These are phyloP conservation scores for Scorias spongiosa DNA, from an alignment of 2,329 filamentous ascomycete genomes.

Conservation along the genomic window DNA sequence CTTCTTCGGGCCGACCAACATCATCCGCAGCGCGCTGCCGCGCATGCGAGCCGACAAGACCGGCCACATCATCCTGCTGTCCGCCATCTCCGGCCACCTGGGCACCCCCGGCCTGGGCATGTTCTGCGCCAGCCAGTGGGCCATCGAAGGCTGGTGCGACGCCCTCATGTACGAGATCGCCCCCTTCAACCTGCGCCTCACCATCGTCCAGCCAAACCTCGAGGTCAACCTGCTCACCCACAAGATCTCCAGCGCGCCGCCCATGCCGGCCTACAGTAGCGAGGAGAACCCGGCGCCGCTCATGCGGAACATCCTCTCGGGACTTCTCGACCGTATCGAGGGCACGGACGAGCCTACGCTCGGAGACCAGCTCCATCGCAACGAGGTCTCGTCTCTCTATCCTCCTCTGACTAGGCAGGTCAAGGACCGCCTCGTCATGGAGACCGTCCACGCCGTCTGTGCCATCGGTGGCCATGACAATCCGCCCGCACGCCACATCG, in stretches of 20 bases:
- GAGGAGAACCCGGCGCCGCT: slow-evolving; percentile 62
- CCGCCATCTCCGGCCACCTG: slow-evolving; percentile 80
- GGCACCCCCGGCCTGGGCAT: slow-evolving; percentile 82
- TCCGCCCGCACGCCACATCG: slow-evolving; percentile 83
- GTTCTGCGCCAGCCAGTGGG: slow-evolving; percentile 88
- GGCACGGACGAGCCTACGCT: slow-evolving; percentile 24
- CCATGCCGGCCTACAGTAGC: slow-evolving; percentile 53
- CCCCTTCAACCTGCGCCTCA: slow-evolving; percentile 92
- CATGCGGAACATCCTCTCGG: slow-evolving; percentile 67
- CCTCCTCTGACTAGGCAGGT: slow-evolving; percentile 54
- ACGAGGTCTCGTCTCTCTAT: slow-evolving; percentile 51
- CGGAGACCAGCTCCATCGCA: slow-evolving; percentile 31
- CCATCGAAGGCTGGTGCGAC: slow-evolving; percentile 89
- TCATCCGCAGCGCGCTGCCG: slow-evolving; percentile 78
- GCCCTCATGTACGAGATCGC: slow-evolving; percentile 85
- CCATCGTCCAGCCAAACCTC: slow-evolving; percentile 88
- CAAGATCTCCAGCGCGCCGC: slow-evolving; percentile 69
- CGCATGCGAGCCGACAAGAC: slow-evolving; percentile 64
- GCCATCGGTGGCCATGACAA: slow-evolving; percentile 94
- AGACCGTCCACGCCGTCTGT: slow-evolving; percentile 80
- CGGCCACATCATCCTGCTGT: slow-evolving; percentile 81
- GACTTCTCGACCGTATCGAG: slow-evolving; percentile 57
- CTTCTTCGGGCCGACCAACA: slow-evolving; percentile 92
- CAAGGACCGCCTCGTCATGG: slow-evolving; percentile 60
- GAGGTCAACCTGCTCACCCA: slow-evolving; percentile 82